Conservation (phyloP, 2,329 filamentous ascomycete genomes). For the Fusarium tupiense region DNA sequence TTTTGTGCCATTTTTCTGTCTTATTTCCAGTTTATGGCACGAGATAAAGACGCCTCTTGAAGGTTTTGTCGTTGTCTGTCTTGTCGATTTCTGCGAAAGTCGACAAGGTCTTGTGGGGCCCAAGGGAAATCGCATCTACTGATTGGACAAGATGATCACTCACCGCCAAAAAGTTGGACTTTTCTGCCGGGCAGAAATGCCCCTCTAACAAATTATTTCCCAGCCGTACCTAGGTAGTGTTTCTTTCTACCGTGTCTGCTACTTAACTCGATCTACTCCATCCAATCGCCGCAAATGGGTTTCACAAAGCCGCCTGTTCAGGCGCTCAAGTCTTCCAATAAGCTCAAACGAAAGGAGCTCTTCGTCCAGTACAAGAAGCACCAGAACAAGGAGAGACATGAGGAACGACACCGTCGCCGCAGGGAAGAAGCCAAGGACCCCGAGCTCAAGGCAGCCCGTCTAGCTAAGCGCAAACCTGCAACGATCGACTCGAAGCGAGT, state of each 20-base stretch:
- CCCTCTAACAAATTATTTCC: conserved; percentile 33
- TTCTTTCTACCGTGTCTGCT: conserved; percentile 1
- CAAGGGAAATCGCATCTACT: neutral
- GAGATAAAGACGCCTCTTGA: conserved; percentile 13
- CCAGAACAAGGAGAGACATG: conserved; percentile 77
- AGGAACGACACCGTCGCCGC: conserved; percentile 80
- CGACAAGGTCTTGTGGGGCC: conserved; percentile 4
- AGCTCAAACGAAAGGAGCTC: conserved; percentile 79
- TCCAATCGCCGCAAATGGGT: conserved; percentile 42
- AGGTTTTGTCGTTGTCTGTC: conserved; percentile 30
- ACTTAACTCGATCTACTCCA: neutral
- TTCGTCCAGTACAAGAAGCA: conserved; percentile 83
- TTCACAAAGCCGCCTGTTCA: conserved; percentile 48
- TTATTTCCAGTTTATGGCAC: conserved; percentile 3
- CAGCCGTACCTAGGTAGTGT: neutral
- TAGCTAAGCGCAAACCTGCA: conserved; percentile 79
- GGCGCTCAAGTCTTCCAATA: conserved; percentile 72
- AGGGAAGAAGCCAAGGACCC: conserved; percentile 89
- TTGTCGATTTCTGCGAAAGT: conserved; percentile 31
- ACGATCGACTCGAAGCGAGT: conserved; percentile 89
- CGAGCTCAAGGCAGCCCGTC: conserved; percentile 74
- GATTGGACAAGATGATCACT: conserved; percentile 16
- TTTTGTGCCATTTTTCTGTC: conserved; percentile 56
- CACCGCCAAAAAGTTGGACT: conserved; percentile 50
- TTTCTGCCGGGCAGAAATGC: conserved; percentile 37